Evolutionary conservation across 2,329 filamentous ascomycete genomes (phyloP).

Genomic region (Karstenula rhodostoma): DNA sequence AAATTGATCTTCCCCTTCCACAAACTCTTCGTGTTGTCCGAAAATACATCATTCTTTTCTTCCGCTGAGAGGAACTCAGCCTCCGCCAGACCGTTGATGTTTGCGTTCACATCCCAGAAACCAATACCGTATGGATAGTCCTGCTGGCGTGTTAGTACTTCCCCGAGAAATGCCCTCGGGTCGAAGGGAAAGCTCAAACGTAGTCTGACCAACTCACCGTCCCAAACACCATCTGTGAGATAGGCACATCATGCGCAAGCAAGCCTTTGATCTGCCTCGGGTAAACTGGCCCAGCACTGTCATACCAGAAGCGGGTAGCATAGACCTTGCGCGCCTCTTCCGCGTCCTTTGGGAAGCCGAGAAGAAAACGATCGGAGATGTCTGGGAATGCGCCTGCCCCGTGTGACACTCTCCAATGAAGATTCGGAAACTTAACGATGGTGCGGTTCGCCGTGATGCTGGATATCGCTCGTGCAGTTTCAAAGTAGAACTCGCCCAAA

Average conservation of each 20-base stretch:
- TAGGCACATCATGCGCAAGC: conserved; percentile 40
- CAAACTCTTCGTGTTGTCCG: conserved; percentile 33
- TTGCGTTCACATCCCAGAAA: conserved; percentile 46
- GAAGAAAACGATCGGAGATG: conserved; percentile 45
- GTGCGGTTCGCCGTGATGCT: conserved; percentile 41
- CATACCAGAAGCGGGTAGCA: conserved; percentile 47
- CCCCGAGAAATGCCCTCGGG: background rate
- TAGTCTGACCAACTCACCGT: conserved; percentile 36
- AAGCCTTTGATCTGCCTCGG: conserved; percentile 48
- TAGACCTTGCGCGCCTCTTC: conserved; percentile 38
- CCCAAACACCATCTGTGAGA: conserved; percentile 47
- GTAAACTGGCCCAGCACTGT: conserved; percentile 49
- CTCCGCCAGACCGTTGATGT: conserved; percentile 39
- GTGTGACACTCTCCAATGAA: conserved; percentile 47
- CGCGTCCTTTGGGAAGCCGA: conserved; percentile 38
- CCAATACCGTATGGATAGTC: conserved; percentile 50
- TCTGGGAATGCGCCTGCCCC: conserved; percentile 49
- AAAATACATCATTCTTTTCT: conserved; percentile 41
- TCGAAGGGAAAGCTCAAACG: background rate
- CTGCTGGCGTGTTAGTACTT: conserved; percentile 20
- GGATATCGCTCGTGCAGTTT: conserved; percentile 47
- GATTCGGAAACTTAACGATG: conserved; percentile 36
- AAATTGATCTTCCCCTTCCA: conserved; percentile 37
- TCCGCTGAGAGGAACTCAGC: conserved; percentile 28
- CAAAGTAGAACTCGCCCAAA: conserved; percentile 49